Percentiles rank a stretch among this genome's conserved stretches.
Conservation (phyloP, 2,329 filamentous ascomycete genomes). For the Xylaria arbuscula region DNA sequence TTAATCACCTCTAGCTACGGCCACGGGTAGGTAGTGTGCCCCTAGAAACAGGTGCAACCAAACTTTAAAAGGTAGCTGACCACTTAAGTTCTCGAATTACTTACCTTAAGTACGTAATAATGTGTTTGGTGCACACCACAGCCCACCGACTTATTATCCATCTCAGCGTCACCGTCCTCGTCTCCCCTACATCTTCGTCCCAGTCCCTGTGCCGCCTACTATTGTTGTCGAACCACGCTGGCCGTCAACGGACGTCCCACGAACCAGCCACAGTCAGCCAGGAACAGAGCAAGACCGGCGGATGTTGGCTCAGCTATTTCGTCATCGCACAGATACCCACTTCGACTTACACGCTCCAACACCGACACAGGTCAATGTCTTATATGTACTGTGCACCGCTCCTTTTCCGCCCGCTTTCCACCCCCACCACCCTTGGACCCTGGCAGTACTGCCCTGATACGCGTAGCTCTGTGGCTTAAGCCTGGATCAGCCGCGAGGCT, state of each 20-base stretch:
- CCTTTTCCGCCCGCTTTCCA: constrained; percentile 17
- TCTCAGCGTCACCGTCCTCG: background rate
- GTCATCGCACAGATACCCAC: constrained; percentile 37
- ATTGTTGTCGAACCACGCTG: constrained; percentile 17
- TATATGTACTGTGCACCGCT: constrained; percentile 20
- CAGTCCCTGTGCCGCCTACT: no score
- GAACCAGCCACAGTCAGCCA: constrained; percentile 18
- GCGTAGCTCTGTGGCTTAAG: constrained; percentile 1
- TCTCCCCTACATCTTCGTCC: background rate
- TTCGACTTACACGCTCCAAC: constrained; percentile 4
- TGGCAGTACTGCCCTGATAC: background rate
- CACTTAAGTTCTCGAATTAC: constrained; percentile 11
- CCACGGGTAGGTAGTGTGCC: no score
- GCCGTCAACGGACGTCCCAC: constrained; percentile 4
- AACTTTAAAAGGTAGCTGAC: constrained; percentile 6
- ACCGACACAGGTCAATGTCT: background rate
- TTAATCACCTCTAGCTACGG: no score
- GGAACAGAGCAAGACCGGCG: constrained; percentile 11
- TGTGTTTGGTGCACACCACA: background rate
- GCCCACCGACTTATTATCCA: constrained; percentile 8
- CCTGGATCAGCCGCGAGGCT: constrained; percentile 4
- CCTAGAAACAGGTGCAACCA: background rate
- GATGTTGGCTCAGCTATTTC: constrained; percentile 27
- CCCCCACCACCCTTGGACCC: constrained; percentile 23
- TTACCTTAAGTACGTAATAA: background rate